phyloP scores from a whole-genome alignment of 495 filamentous ascomycete species.

The Penicillium ochrochloron region DNA sequence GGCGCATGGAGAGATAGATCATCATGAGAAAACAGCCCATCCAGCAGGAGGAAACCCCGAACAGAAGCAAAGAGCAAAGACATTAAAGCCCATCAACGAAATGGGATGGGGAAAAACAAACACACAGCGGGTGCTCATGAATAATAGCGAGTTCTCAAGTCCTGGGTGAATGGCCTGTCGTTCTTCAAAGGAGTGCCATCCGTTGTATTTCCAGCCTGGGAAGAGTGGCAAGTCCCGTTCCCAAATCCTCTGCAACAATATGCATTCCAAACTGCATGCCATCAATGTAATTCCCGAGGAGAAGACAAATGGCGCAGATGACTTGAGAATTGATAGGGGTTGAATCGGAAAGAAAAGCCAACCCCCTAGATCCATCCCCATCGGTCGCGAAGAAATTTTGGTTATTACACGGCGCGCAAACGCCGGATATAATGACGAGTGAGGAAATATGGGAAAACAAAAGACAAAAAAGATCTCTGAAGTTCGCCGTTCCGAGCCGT shows the following conservation, averaged over 20 bases:
- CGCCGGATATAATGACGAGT: slow-evolving; percentile 36
- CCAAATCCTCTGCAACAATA: neutral
- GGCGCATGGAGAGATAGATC: slow-evolving; percentile 16
- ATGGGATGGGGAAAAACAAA: slow-evolving; percentile 12
- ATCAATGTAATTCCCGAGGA: neutral
- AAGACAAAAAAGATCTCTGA: slow-evolving; percentile 35
- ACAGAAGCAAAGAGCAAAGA: slow-evolving; percentile 8
- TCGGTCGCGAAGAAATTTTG: slow-evolving; percentile 30
- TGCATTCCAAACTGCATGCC: neutral
- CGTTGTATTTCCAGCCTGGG: neutral
- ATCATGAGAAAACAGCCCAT: slow-evolving; percentile 12
- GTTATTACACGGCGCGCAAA: slow-evolving; percentile 44
- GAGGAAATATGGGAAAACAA: slow-evolving; percentile 34
- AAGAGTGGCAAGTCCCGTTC: neutral
- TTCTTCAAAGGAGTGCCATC: neutral
- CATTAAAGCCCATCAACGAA: slow-evolving; percentile 16
- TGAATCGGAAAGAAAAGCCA: neutral
- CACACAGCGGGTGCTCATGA: slow-evolving; percentile 7
- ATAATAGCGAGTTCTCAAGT: slow-evolving; percentile 3
- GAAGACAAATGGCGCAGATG: neutral
- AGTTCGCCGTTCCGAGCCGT: slow-evolving; percentile 52
- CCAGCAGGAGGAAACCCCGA: slow-evolving; percentile 17
- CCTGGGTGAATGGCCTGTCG: slow-evolving; percentile 9
- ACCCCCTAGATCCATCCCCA: slow-evolving; percentile 3
- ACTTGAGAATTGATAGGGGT: neutral